A percentile compares a stretch with the other conserved stretches of the same genome.
phyloP scores from a whole-genome alignment of 495 filamentous ascomycete species.

The Neurospora tetrasperma region DNA sequence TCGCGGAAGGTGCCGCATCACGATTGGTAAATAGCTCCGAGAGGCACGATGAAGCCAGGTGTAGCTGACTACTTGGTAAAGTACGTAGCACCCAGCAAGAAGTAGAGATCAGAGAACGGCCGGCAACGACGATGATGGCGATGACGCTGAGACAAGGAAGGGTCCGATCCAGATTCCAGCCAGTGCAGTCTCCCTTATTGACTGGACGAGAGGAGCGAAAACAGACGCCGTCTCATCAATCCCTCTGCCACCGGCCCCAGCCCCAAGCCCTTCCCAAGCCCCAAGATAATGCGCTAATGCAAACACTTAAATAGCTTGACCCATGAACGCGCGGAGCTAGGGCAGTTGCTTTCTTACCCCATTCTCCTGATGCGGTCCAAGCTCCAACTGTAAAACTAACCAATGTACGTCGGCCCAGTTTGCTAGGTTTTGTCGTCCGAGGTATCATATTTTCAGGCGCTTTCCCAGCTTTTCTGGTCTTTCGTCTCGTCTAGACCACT shows the following conservation, averaged over 20 bases:
- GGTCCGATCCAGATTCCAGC: background rate
- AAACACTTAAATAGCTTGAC: constrained; percentile 16
- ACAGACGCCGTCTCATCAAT: background rate
- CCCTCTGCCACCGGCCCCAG: background rate
- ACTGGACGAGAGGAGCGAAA: background rate
- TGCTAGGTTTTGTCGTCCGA: background rate
- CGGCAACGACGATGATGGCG: background rate
- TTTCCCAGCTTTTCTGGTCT: background rate
- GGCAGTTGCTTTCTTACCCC: background rate
- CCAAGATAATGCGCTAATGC: constrained; percentile 12
- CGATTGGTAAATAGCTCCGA: background rate
- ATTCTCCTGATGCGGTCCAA: background rate
- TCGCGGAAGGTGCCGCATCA: background rate
- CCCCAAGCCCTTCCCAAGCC: background rate
- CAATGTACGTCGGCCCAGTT: background rate
- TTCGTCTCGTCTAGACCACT: background rate
- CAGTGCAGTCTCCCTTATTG: background rate
- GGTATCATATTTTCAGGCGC: background rate
- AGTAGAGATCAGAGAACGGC: background rate
- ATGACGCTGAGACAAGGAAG: background rate
- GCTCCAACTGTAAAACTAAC: background rate
- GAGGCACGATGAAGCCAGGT: background rate
- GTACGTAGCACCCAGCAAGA: background rate
- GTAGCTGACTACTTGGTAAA: background rate
- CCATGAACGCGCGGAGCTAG: background rate